These are phyloP conservation scores for Petunia hybrid DNA, from an alignment of 305 asterid species.

Conservation along the genomic window DNA sequence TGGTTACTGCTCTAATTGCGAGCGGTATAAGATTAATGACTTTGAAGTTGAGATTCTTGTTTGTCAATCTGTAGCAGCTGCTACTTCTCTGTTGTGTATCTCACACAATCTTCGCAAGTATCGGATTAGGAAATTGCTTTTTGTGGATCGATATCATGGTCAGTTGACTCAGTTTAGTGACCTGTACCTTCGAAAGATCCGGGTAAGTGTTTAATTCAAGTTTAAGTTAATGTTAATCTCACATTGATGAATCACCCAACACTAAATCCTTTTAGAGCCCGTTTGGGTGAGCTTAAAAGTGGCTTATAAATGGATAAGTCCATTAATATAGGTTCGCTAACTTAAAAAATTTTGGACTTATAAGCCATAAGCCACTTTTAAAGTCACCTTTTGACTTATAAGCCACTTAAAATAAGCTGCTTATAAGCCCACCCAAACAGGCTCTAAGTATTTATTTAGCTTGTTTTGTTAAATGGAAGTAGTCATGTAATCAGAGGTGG, in stretches of 20 bases:
- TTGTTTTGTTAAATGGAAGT: neutral
- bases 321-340: too few species aligned
- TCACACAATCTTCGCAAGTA: slow-evolving; percentile 84
- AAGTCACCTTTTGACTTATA: too few species aligned
- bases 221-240: neutral
- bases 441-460: too few species aligned
- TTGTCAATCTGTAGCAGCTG: slow-evolving; percentile 77
- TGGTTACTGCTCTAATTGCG: slow-evolving; percentile 68
- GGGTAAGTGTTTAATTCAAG: slow-evolving; percentile 53
- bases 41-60: slow-evolving; percentile 75
- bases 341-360: too few species aligned
- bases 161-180: slow-evolving; percentile 67
- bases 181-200: slow-evolving; percentile 68
- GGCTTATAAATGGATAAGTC: too few species aligned
- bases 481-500: too few species aligned
- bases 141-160: slow-evolving; percentile 85
- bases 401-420: too few species aligned
- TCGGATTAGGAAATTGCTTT: slow-evolving; percentile 80
- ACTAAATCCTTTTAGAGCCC: neutral
- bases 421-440: too few species aligned
- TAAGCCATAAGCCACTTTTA: too few species aligned
- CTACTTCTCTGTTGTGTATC: slow-evolving; percentile 72
- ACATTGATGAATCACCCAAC: neutral
- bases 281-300: too few species aligned
- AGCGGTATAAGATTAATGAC: slow-evolving; percentile 69